phyloP scores from a whole-genome alignment of 2,329 filamentous ascomycete species.

The Camillea tinctor region DNA sequence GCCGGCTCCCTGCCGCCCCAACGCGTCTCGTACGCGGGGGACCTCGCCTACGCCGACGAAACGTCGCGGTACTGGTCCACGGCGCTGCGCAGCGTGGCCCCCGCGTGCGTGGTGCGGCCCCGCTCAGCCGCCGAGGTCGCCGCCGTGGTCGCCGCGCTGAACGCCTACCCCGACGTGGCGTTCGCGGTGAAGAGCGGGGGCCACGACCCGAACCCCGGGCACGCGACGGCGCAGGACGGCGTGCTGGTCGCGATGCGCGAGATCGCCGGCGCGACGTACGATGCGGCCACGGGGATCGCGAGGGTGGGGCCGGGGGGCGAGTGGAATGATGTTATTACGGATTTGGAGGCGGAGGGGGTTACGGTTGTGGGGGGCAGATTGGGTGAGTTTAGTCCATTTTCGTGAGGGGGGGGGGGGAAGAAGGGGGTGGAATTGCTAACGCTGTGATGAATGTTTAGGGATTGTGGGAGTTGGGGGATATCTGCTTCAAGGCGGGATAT shows the following conservation, averaged over 20 bases:
- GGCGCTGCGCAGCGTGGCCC: conserved; percentile 29
- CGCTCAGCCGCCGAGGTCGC: conserved; percentile 33
- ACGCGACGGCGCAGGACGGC: conserved; percentile 35
- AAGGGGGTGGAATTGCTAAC: background rate
- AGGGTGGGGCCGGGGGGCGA: conserved; percentile 39
- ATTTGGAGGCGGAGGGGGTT: conserved; percentile 34
- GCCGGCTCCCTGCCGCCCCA: conserved; percentile 3
- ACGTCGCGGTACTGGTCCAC: conserved; percentile 33
- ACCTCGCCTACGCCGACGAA: conserved; percentile 6
- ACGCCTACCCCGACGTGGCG: conserved; percentile 28
- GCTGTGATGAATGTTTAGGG: conserved; percentile 9
- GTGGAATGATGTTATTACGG: conserved; percentile 38
- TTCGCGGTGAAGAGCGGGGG: conserved; percentile 41
- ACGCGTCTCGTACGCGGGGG: conserved; percentile 6
- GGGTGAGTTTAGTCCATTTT: conserved; percentile 8
- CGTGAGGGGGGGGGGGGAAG: background rate
- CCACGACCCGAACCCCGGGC: conserved; percentile 37
- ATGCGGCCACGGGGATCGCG: conserved; percentile 32
- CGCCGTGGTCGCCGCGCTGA: conserved; percentile 31
- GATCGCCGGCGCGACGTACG: conserved; percentile 35
- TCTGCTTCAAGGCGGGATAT: conserved; percentile 30
- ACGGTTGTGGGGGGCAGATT: conserved; percentile 34
- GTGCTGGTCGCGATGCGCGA: conserved; percentile 37
- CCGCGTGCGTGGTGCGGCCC: conserved; percentile 38
- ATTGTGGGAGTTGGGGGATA: conserved; percentile 30